Conservation (phyloP, 2,329 filamentous ascomycete genomes). For the Arthrobotrys iridis region DNA sequence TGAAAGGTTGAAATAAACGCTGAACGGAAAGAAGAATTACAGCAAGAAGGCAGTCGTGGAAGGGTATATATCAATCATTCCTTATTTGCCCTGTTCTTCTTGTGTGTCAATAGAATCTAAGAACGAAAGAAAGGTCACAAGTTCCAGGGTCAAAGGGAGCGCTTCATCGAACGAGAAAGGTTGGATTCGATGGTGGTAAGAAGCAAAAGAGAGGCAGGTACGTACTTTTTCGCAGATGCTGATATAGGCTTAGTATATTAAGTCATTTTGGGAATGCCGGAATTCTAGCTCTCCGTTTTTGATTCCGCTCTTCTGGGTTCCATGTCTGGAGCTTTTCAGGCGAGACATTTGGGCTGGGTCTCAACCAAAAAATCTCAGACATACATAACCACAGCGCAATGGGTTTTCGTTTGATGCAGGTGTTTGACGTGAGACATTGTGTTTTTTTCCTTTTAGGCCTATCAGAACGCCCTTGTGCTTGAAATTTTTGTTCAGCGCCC, state of each 20-base stretch:
- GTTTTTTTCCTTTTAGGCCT: too few species aligned
- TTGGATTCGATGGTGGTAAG: slow-evolving; percentile 9
- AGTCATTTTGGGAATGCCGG: neutral
- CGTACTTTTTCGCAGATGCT: slow-evolving; percentile 31
- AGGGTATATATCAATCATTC: slow-evolving; percentile 40
- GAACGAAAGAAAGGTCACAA: slow-evolving; percentile 4
- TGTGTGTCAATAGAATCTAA: neutral
- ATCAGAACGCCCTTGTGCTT: too few species aligned
- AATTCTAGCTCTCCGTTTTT: slow-evolving; percentile 4
- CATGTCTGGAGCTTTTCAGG: neutral
- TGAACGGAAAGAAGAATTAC: neutral
- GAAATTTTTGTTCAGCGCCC: too few species aligned
- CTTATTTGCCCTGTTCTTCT: neutral
- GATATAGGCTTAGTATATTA: slow-evolving; percentile 32
- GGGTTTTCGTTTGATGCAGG: neutral
- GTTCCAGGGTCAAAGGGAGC: neutral
- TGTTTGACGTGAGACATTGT: slow-evolving; percentile 20
- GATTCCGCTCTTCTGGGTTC: neutral
- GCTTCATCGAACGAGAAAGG: slow-evolving; percentile 15
- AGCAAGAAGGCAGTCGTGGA: neutral
- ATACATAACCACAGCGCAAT: too few species aligned
- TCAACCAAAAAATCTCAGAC: slow-evolving; percentile 43
- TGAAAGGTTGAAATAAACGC: neutral
- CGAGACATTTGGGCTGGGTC: slow-evolving; percentile 36
- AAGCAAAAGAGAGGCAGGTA: neutral